A percentile compares a stretch with the other conserved stretches of the same genome.
phyloP scores from a whole-genome alignment of 1,284 basidiomycete species.

The Sporisorium exsertum region DNA sequence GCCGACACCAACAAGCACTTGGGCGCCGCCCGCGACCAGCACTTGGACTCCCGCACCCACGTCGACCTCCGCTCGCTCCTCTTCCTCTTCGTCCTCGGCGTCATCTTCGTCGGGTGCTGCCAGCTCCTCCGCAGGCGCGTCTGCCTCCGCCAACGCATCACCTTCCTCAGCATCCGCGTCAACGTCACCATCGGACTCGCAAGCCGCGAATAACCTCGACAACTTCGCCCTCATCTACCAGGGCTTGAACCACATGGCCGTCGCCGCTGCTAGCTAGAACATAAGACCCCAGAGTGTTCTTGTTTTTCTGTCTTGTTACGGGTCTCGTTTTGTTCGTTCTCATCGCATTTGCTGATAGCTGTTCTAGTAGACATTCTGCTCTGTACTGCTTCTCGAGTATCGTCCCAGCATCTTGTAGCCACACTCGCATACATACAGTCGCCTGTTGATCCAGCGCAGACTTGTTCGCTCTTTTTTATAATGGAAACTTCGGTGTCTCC shows the following conservation, averaged over 20 bases:
- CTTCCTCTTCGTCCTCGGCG: background rate
- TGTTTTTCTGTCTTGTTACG: slow-evolving; percentile 10
- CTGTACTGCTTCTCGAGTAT: background rate
- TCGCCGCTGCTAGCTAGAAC: slow-evolving; percentile 26
- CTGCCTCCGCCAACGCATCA: slow-evolving; percentile 15
- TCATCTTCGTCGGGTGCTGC: slow-evolving; percentile 5
- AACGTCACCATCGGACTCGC: background rate
- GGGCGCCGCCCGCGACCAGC: slow-evolving; percentile 14
- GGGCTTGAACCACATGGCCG: slow-evolving; percentile 41
- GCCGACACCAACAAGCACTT: slow-evolving; percentile 14
- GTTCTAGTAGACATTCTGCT: background rate
- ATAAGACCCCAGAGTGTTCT: background rate
- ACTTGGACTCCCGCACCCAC: slow-evolving; percentile 15
- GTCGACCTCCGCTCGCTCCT: slow-evolving; percentile 2
- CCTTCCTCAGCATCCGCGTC: background rate
- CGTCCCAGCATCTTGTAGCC: background rate
- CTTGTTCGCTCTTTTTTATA: background rate
- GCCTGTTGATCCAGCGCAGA: slow-evolving; percentile 26
- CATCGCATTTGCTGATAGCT: background rate
- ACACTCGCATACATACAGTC: background rate
- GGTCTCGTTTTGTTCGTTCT: slow-evolving; percentile 5
- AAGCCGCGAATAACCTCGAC: slow-evolving; percentile 30
- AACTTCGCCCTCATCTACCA: slow-evolving; percentile 47
- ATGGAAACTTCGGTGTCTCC: background rate
- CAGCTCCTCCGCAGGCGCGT: background rate